Evolutionary conservation across 2,329 filamentous ascomycete species (phyloP).

Genomic region (Fusarium chlamydosporum): DNA sequence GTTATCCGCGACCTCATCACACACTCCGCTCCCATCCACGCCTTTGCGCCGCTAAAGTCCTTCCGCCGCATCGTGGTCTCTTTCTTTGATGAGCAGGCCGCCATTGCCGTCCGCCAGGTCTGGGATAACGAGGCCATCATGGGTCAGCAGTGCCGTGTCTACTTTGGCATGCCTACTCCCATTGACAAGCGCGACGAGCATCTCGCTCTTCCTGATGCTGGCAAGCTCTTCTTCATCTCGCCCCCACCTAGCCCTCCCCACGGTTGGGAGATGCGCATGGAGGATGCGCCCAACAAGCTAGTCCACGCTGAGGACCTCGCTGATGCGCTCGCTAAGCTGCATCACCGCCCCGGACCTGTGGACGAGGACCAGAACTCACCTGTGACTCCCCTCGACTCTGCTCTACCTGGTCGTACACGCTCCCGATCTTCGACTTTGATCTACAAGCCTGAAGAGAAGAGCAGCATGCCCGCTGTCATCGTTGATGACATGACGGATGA

Average conservation of each 20-base stretch:
- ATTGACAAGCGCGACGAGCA: slow-evolving; percentile 69
- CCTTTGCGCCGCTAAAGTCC: slow-evolving; percentile 84
- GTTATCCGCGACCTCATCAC: slow-evolving; percentile 80
- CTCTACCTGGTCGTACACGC: slow-evolving; percentile 55
- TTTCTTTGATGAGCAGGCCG: slow-evolving; percentile 78
- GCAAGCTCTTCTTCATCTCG: slow-evolving; percentile 81
- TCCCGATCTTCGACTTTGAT: slow-evolving; percentile 76
- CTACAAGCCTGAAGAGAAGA: slow-evolving; percentile 71
- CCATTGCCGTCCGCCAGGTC: slow-evolving; percentile 77
- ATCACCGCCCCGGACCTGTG: slow-evolving; percentile 62
- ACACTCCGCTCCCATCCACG: slow-evolving; percentile 78
- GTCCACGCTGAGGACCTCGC: slow-evolving; percentile 79
- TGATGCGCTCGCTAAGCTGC: slow-evolving; percentile 73
- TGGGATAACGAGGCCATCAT: slow-evolving; percentile 82
- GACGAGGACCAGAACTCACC: slow-evolving; percentile 55
- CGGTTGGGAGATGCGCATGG: slow-evolving; percentile 76
- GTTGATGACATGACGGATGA: slow-evolving; percentile 77
- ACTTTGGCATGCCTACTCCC: slow-evolving; percentile 75
- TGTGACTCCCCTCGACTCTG: slow-evolving; percentile 52
- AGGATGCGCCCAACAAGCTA: slow-evolving; percentile 78
- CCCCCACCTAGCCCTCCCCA: slow-evolving; percentile 77
- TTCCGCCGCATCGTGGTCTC: slow-evolving; percentile 86
- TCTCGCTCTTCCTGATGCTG: slow-evolving; percentile 75
- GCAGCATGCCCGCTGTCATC: slow-evolving; percentile 74
- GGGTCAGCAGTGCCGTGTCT: slow-evolving; percentile 77